Percentiles rank a stretch among this genome's conserved stretches.
Evolutionary conservation across 805 yeast species (phyloP).

Genomic region (Cyberlindnera samutprakarnensis): DNA sequence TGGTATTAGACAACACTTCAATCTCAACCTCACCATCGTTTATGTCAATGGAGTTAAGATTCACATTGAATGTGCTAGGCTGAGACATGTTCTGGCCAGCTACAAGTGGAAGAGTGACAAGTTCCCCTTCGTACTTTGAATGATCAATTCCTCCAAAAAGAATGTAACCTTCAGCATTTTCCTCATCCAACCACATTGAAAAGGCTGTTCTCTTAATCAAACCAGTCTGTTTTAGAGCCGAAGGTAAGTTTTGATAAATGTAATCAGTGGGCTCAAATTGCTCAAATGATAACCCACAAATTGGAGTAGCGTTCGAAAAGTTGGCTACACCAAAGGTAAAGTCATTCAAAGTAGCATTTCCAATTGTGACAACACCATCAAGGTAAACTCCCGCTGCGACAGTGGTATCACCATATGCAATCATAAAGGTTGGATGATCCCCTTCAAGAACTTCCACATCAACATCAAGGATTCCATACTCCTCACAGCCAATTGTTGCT

Average conservation of each 20-base stretch:
- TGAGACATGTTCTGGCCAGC: slow-evolving; percentile 34
- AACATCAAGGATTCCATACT: slow-evolving; percentile 16
- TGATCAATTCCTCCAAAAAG: slow-evolving; percentile 61
- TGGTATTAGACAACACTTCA: not conserved
- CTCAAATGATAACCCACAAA: slow-evolving; percentile 25
- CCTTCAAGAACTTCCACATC: slow-evolving; percentile 19
- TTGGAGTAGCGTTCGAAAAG: slow-evolving; percentile 61
- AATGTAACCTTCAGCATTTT: slow-evolving; percentile 35
- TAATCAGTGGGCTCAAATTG: slow-evolving; percentile 4
- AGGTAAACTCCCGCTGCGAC: slow-evolving; percentile 54
- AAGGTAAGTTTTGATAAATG: slow-evolving; percentile 5
- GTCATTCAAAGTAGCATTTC: slow-evolving; percentile 36
- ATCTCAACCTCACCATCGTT: slow-evolving; percentile 7
- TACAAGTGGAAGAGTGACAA: slow-evolving; percentile 33
- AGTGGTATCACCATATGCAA: slow-evolving; percentile 42
- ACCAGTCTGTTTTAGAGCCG: slow-evolving; percentile 40
- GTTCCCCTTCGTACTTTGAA: slow-evolving; percentile 42
- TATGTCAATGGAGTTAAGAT: slow-evolving; percentile 27
- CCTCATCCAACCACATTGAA: slow-evolving; percentile 43
- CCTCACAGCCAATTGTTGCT: slow-evolving; percentile 7
- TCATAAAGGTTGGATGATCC: slow-evolving; percentile 27
- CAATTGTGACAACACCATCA: slow-evolving; percentile 41
- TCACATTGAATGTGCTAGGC: slow-evolving; percentile 13
- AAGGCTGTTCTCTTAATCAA: slow-evolving; percentile 44
- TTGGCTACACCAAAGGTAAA: slow-evolving; percentile 59